Percentiles rank a stretch among this genome's conserved stretches.
Conservation (phyloP, 2,329 filamentous ascomycete species). For the Eutypella sp. region DNA sequence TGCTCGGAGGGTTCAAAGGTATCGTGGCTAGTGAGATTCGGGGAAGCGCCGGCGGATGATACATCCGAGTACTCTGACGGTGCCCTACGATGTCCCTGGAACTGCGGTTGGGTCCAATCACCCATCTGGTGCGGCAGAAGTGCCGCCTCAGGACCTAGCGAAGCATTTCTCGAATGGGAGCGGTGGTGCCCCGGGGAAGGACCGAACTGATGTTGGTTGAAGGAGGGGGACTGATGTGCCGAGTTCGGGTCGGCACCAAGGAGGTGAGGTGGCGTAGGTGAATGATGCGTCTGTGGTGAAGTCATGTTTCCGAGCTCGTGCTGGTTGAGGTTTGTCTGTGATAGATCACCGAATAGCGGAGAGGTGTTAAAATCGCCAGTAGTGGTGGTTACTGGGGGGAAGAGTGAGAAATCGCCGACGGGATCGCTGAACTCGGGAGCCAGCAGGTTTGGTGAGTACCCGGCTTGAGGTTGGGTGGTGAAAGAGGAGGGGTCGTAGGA, state of each 20-base stretch:
- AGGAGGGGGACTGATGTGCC: conserved; percentile 52
- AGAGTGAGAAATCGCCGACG: conserved; percentile 58
- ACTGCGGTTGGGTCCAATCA: conserved; percentile 56
- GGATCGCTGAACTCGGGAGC: conserved; percentile 44
- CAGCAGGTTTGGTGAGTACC: conserved; percentile 42
- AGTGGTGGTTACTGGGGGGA: conserved; percentile 45
- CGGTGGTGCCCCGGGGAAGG: conserved; percentile 43
- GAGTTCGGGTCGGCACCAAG: conserved; percentile 47
- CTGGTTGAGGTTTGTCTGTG: conserved; percentile 36
- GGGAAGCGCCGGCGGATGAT: conserved; percentile 79
- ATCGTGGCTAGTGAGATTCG: conserved; percentile 73
- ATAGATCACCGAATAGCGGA: conserved; percentile 54
- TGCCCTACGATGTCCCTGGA: conserved; percentile 75
- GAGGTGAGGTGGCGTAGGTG: conserved; percentile 51
- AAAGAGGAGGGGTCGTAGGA: conserved; percentile 33
- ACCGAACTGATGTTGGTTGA: conserved; percentile 52
- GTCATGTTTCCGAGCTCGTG: conserved; percentile 50
- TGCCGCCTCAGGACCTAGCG: conserved; percentile 53
- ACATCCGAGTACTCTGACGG: conserved; percentile 93
- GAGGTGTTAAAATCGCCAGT: conserved; percentile 49
- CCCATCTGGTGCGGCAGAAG: conserved; percentile 49
- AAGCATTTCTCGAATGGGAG: conserved; percentile 54
- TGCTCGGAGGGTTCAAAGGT: conserved; percentile 68
- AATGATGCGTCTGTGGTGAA: conserved; percentile 51
- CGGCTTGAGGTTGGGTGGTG: conserved; percentile 36